Evolutionary conservation across 768 basidiomycete species (phyloP), one percentile per base, ranked within the genome.

Genomic region (Tulasnella calospora): DNA sequence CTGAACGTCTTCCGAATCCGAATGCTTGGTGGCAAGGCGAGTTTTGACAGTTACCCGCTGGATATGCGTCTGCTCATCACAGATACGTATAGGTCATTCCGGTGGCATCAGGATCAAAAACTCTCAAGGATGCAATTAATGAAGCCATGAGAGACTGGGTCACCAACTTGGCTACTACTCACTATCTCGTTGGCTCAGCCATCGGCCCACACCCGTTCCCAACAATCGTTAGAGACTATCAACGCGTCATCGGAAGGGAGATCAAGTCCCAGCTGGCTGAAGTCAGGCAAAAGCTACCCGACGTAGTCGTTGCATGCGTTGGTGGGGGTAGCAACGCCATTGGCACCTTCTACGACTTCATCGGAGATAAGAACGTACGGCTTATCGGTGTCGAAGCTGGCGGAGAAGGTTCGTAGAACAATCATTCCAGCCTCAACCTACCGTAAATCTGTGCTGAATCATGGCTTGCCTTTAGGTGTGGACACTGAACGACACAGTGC

Each of bases 121-220:
- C 97, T 7, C 87, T 99, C 81, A 99, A 99, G 85, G 98, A 99
- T 82, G 97, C 98, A 36, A 95, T 99, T 81, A 99, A 98, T 86
- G 97, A 98, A 80, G 97, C 98, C 7, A 90, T 99, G 89, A 91
- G 98, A 61, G 96, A 98, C 85, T 99, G 98, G 98, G 98, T 99
- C 15, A 96, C 96, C 40, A 96, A 98, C 84, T 89, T 99, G 41
- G 87, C 94, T 17, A 94, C 87, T 7, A 99, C 97, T 0, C 96
- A 99, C 85, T 99, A 98, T 85, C 90, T 98, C 81, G 94, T 99
- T 80, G 98, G 98, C 40, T 98, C 96, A 21, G 95, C 91, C 61
- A 98, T 99, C 81, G 98, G 98, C 21, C 98, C 98, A 3, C 96
- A 98, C 84, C 98, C 98, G 2, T 99, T 99, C 90, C 98, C 98